Conservation (phyloP, 2,329 filamentous ascomycete species). For the Fusarium acutatum region DNA sequence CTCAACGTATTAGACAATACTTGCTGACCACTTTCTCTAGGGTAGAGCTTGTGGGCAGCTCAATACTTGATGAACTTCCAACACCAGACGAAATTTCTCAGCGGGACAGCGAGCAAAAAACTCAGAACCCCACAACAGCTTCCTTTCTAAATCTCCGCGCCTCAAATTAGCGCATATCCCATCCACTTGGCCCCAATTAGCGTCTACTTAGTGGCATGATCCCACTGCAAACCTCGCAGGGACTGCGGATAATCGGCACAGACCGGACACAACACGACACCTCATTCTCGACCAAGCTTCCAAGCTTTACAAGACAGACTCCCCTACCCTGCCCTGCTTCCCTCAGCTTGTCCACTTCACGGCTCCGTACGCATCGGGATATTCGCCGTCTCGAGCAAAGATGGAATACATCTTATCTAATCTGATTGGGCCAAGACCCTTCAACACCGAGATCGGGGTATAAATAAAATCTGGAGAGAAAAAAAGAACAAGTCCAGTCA, state of each 20-base stretch:
- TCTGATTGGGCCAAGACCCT: constrained; percentile 23
- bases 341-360: neutral
- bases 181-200: neutral
- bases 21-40: neutral
- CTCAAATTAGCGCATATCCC: neutral
- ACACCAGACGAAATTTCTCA: neutral
- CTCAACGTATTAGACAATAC: accelerated
- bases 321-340: constrained; percentile 6
- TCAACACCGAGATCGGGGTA: constrained; percentile 25
- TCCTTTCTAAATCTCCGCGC: neutral
- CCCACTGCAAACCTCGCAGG: neutral
- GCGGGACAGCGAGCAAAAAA: neutral
- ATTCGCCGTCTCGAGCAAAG: neutral
- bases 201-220: constrained; percentile 5
- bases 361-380: constrained; percentile 19
- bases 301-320: constrained; percentile 21
- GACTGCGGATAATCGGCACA: constrained; percentile 28
- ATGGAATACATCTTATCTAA: constrained; percentile 16
- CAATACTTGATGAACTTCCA: neutral
- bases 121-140: neutral
- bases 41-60: neutral
- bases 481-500: neutral
- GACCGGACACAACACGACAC: neutral
- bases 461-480: constrained; percentile 36
- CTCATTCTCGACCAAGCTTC: neutral